A percentile compares a stretch with the other conserved stretches of the same genome.
These are phyloP conservation scores for Liriodendron chinense DNA, from an alignment of 164 flowering plant genomes.

Conservation along the genomic window DNA sequence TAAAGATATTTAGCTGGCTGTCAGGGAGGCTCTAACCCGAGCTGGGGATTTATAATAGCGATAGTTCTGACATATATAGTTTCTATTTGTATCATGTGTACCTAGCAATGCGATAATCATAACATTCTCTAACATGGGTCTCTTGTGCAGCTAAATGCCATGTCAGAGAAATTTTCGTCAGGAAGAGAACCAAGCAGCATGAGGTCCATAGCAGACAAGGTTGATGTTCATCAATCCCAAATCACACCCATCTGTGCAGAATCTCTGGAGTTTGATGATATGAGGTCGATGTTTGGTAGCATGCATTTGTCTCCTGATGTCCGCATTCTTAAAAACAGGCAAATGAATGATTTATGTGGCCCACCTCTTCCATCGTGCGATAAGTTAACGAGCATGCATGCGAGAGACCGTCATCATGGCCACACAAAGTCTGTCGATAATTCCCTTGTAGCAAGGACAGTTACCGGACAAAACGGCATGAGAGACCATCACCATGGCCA, in stretches of 20 bases:
- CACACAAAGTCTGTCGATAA: constrained; percentile 23
- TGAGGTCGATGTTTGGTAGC: constrained; percentile 8
- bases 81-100: neutral
- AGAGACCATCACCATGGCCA: constrained; percentile 8
- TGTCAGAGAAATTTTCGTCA: constrained; percentile 34
- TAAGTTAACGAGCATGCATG: constrained; percentile 13
- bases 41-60: neutral
- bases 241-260: constrained; percentile 16
- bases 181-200: constrained; percentile 22
- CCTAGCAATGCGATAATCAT: neutral
- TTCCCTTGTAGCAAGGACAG: constrained; percentile 11
- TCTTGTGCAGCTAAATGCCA: constrained; percentile 43
- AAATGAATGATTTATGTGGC: constrained; percentile 21
- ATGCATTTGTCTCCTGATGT: constrained; percentile 20
- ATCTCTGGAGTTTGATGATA: constrained; percentile 8
- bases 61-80: neutral
- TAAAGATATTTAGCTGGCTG: neutral
- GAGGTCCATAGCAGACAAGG: constrained; percentile 11
- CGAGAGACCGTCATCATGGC: constrained; percentile 10
- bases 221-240: constrained; percentile 20
- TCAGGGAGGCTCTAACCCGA: neutral
- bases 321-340: constrained; percentile 19
- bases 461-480: constrained; percentile 17
- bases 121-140: neutral
- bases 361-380: constrained; percentile 32